Percentiles rank a stretch among this genome's conserved stretches.
phyloP scores from a whole-genome alignment of 495 filamentous ascomycete genomes.

The Sordaria brevicollis region DNA sequence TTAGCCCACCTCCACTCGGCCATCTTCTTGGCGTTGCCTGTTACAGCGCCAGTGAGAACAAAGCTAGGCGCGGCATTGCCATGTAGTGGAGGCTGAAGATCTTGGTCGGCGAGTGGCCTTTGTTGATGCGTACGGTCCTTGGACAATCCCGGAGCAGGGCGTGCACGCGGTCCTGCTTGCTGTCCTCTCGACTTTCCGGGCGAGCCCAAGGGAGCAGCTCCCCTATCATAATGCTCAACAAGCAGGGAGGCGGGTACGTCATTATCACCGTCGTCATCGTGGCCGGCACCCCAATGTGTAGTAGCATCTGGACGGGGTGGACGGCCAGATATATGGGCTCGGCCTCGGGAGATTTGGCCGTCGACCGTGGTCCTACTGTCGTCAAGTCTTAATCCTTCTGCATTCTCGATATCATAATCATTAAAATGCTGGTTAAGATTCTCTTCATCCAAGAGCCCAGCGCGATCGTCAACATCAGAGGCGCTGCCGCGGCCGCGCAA shows the following conservation, averaged over 20 bases:
- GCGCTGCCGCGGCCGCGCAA: slow-evolving; percentile 52
- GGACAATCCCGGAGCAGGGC: slow-evolving; percentile 39
- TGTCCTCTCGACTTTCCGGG: slow-evolving; percentile 6
- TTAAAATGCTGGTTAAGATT: slow-evolving; percentile 56
- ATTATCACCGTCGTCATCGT: slow-evolving; percentile 72
- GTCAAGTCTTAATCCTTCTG: slow-evolving; percentile 52
- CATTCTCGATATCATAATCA: slow-evolving; percentile 56
- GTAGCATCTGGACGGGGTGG: neutral
- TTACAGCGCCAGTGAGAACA: slow-evolving; percentile 27
- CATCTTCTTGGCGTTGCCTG: slow-evolving; percentile 60
- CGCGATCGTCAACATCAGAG: slow-evolving; percentile 57
- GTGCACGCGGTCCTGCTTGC: slow-evolving; percentile 8
- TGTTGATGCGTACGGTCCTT: slow-evolving; percentile 52
- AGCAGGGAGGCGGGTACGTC: slow-evolving; percentile 86
- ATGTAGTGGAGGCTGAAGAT: slow-evolving; percentile 28
- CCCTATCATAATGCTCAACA: slow-evolving; percentile 46
- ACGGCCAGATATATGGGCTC: slow-evolving; percentile 1
- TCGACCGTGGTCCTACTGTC: slow-evolving; percentile 52
- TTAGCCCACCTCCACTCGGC: slow-evolving; percentile 97
- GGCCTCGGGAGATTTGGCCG: slow-evolving; percentile 3
- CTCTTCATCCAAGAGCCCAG: slow-evolving; percentile 61
- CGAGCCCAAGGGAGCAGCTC: slow-evolving; percentile 4
- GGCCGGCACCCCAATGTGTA: slow-evolving; percentile 1
- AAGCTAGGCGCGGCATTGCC: slow-evolving; percentile 17
- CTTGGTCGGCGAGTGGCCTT: slow-evolving; percentile 9